A percentile compares a stretch with the other conserved stretches of the same genome.
Evolutionary conservation across 345 rosid species (phyloP).

Genomic region (Citrus reticulata): DNA sequence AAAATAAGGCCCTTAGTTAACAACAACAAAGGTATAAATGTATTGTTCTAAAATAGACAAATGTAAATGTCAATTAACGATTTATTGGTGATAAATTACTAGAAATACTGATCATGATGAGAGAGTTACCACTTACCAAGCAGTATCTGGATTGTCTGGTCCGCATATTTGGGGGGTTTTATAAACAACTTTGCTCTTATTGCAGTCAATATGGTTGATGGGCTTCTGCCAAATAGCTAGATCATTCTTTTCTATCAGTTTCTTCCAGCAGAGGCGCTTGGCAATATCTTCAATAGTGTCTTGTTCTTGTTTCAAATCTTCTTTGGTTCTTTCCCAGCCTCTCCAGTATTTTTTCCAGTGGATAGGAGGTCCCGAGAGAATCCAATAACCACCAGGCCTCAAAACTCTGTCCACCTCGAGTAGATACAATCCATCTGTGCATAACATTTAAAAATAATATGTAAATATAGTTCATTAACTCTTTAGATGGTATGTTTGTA

Average conservation of each 20-base stretch:
- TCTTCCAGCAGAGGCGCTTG: slow-evolving; percentile 87
- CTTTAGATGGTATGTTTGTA: too few species aligned
- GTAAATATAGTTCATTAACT: too few species aligned
- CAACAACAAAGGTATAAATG: neutral
- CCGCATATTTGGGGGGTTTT: slow-evolving; percentile 69
- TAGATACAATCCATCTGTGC: slow-evolving; percentile 72
- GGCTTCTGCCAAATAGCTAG: slow-evolving; percentile 86
- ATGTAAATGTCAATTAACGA: too few species aligned
- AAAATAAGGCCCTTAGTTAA: neutral
- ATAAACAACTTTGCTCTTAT: slow-evolving; percentile 36
- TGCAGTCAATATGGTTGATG: slow-evolving; percentile 73
- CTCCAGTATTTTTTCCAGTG: slow-evolving; percentile 87
- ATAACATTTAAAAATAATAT: neutral
- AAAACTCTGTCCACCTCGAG: slow-evolving; percentile 86
- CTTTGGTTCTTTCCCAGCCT: slow-evolving; percentile 88
- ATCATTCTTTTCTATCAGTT: slow-evolving; percentile 69
- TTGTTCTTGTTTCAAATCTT: slow-evolving; percentile 82
- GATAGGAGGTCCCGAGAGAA: slow-evolving; percentile 94
- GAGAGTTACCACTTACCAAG: slow-evolving; percentile 50
- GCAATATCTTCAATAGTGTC: slow-evolving; percentile 76
- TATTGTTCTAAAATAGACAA: too few species aligned
- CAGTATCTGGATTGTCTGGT: slow-evolving; percentile 58
- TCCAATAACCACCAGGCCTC: slow-evolving; percentile 98
- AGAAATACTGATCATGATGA: neutral
- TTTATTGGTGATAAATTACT: too few species aligned